A percentile compares a stretch with the other conserved stretches of the same genome.
phyloP scores from a whole-genome alignment of 192 early-diverging fungal species.

The Mortierella claussenii region DNA sequence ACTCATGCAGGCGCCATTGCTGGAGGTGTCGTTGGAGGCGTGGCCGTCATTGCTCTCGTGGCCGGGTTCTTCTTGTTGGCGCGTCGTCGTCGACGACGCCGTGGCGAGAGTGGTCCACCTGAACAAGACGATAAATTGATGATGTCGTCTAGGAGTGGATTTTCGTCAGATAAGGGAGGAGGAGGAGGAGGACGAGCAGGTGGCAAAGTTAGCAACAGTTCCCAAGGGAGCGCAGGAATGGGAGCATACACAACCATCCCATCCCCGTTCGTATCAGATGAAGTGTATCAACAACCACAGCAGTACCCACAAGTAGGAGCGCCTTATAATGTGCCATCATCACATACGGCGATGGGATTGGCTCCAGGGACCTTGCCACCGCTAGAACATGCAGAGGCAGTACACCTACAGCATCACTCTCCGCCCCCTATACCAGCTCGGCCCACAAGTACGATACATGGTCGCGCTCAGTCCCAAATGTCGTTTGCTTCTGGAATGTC shows the following conservation, averaged over 20 bases:
- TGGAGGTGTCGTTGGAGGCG: slow-evolving; percentile 15
- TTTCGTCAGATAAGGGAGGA: too few species aligned
- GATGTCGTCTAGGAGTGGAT: too few species aligned
- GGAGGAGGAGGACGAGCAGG: neutral
- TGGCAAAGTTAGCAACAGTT: neutral
- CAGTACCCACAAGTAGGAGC: neutral
- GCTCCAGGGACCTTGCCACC: neutral
- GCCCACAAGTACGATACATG: neutral
- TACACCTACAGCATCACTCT: neutral
- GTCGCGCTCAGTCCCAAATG: neutral
- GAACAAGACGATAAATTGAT: too few species aligned
- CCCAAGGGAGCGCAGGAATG: neutral
- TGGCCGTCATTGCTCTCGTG: slow-evolving; percentile 4
- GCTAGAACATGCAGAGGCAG: neutral
- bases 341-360: too few species aligned
- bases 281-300: neutral
- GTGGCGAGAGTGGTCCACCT: too few species aligned
- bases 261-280: slow-evolving; percentile 8
- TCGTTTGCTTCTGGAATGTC: neutral
- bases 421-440: neutral
- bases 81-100: too few species aligned
- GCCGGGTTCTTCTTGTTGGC: slow-evolving; percentile 16
- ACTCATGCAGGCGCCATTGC: slow-evolving; percentile 7
- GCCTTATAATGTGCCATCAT: too few species aligned
- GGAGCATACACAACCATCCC: slow-evolving; percentile 21